phyloP scores from a whole-genome alignment of 208 protist species.

The Angomonas ambiguus region DNA sequence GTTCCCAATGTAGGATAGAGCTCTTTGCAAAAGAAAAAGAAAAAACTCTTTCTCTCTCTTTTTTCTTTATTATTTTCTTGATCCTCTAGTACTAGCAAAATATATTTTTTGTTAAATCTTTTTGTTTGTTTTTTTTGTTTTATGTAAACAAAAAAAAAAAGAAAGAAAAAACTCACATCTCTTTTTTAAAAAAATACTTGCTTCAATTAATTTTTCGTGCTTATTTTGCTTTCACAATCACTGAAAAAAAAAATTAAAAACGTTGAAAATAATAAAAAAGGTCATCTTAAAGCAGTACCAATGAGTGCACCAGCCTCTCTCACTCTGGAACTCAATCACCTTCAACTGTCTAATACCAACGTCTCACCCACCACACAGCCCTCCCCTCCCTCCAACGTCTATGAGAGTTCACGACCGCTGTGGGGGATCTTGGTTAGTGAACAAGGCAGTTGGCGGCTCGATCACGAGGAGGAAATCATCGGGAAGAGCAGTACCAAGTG shows the following conservation, averaged over 20 bases:
- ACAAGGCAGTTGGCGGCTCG: not conserved
- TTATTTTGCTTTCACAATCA: too few species aligned
- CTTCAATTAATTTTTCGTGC: too few species aligned
- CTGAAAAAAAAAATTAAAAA: too few species aligned
- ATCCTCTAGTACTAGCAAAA: slow-evolving; percentile 12
- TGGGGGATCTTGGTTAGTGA: not conserved
- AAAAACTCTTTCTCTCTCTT: slow-evolving; percentile 4
- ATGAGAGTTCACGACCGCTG: too few species aligned
- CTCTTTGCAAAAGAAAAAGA: not conserved
- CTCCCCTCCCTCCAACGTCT: too few species aligned
- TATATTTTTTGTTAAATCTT: slow-evolving; percentile 11
- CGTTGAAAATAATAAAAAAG: too few species aligned
- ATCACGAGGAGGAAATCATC: not conserved
- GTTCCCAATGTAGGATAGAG: not conserved
- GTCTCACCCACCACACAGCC: too few species aligned
- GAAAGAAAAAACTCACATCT: too few species aligned
- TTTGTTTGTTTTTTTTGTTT: slow-evolving; percentile 15
- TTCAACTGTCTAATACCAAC: not conserved
- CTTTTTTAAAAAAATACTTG: too few species aligned
- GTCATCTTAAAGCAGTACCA: too few species aligned
- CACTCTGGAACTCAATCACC: not conserved
- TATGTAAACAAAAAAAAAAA: not conserved
- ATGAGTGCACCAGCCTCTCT: too few species aligned
- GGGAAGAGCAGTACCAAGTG: not conserved
- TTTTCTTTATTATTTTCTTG: slow-evolving; percentile 5